phyloP scores from a whole-genome alignment of 441 rosid species.

The Hura crepitans region DNA sequence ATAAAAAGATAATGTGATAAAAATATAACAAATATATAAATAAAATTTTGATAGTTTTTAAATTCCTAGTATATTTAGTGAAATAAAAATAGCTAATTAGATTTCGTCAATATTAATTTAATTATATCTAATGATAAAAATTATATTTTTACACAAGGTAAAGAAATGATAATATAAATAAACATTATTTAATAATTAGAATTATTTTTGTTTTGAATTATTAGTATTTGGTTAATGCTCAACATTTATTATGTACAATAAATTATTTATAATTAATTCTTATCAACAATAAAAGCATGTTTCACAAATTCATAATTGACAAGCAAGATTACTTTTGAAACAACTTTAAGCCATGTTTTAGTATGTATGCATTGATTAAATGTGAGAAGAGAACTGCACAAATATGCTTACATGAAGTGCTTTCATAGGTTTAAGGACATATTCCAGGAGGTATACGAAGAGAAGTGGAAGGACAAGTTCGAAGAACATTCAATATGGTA shows the following conservation, averaged over 20 bases:
- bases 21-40: neutral
- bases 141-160: too few relatives aligned
- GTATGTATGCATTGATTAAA: neutral
- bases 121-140: too few relatives aligned
- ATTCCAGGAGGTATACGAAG: slow-evolving; percentile 86
- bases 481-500: slow-evolving; percentile 90
- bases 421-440: slow-evolving; percentile 82
- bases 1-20: neutral
- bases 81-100: too few relatives aligned
- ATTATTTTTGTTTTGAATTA: too few relatives aligned
- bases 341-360: neutral
- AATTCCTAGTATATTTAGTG: neutral
- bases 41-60: neutral
- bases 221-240: too few relatives aligned
- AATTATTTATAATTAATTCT: too few relatives aligned
- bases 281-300: too few relatives aligned
- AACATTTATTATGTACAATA: too few relatives aligned
- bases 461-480: slow-evolving; percentile 83
- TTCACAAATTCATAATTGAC: too few relatives aligned
- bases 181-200: too few relatives aligned
- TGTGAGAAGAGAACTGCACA: slow-evolving; percentile 6
- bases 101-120: too few relatives aligned
- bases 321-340: neutral
- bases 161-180: too few relatives aligned
- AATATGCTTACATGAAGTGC: slow-evolving; percentile 19